phyloP scores from a whole-genome alignment of 78 protist genomes.

The Dictyostelium intermedium region DNA sequence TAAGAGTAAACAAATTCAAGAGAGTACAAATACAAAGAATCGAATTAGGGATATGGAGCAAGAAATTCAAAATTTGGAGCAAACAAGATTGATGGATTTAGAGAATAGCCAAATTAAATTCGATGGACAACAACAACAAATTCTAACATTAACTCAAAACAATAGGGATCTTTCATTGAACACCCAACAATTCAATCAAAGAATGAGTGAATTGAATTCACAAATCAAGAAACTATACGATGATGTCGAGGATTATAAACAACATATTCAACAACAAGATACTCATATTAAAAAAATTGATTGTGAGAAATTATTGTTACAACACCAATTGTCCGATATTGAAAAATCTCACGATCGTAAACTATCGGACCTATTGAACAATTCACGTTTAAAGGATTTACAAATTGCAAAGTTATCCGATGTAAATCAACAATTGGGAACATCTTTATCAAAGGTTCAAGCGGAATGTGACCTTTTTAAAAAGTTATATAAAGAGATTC shows the following conservation, averaged over 20 bases:
- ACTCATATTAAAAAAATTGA: neutral
- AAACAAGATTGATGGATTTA: neutral
- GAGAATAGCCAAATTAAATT: neutral
- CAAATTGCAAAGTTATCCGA: neutral
- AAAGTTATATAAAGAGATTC: neutral
- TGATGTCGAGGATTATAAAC: neutral
- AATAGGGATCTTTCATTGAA: neutral
- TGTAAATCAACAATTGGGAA: neutral
- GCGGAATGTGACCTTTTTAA: neutral
- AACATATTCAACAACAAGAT: neutral
- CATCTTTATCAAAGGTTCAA: neutral
- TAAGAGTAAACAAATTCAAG: neutral
- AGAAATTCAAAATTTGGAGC: neutral
- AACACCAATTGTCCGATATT: neutral
- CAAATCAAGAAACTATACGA: neutral
- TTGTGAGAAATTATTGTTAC: neutral
- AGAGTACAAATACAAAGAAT: neutral
- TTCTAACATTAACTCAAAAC: neutral
- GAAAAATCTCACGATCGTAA: neutral
- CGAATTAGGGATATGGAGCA: neutral
- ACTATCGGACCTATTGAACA: neutral
- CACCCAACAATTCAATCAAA: neutral
- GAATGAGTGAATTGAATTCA: neutral
- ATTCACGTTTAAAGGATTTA: neutral
- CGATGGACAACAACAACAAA: slow-evolving; percentile 15